These are phyloP conservation scores for Trametes maxima DNA, from an alignment of 768 basidiomycete genomes.

Conservation along the genomic window DNA sequence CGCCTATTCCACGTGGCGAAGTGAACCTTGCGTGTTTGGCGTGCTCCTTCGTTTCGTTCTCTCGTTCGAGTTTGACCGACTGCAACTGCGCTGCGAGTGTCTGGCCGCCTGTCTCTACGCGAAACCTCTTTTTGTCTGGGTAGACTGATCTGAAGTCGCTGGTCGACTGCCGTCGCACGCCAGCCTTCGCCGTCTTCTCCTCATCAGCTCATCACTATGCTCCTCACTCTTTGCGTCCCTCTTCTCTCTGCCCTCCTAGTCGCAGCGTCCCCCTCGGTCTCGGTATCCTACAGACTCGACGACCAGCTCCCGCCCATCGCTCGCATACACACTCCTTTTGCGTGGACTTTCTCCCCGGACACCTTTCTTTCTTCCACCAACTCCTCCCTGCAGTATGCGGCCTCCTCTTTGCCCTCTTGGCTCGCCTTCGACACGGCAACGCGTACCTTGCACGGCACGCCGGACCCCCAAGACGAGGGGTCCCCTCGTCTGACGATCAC, in stretches of 20 bases:
- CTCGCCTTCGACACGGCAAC: slow-evolving; percentile 66
- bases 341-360: slow-evolving; percentile 64
- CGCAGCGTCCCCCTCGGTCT: slow-evolving; percentile 35
- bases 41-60: slow-evolving; percentile 27
- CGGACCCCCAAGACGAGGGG: slow-evolving; percentile 63
- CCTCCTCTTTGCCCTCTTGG: slow-evolving; percentile 71
- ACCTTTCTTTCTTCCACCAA: slow-evolving; percentile 64
- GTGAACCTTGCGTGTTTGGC: slow-evolving; percentile 8
- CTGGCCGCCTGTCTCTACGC: slow-evolving; percentile 15
- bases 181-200: slow-evolving; percentile 1
- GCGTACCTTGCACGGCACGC: slow-evolving; percentile 69
- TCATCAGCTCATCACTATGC: slow-evolving; percentile 27
- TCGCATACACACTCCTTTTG: slow-evolving; percentile 60
- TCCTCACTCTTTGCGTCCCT: slow-evolving; percentile 24
- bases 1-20: neutral
- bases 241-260: slow-evolving; percentile 7
- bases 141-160: slow-evolving; percentile 20
- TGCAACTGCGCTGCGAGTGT: neutral
- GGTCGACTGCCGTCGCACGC: slow-evolving; percentile 24
- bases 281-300: slow-evolving; percentile 61
- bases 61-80: slow-evolving; percentile 11
- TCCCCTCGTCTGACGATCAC: slow-evolving; percentile 60
- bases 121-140: neutral
- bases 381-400: slow-evolving; percentile 51
- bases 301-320: slow-evolving; percentile 81